A percentile compares a stretch with the other conserved stretches of the same genome.
Conservation (phyloP, 495 filamentous ascomycete species). For the Jackrogersella minutella region DNA sequence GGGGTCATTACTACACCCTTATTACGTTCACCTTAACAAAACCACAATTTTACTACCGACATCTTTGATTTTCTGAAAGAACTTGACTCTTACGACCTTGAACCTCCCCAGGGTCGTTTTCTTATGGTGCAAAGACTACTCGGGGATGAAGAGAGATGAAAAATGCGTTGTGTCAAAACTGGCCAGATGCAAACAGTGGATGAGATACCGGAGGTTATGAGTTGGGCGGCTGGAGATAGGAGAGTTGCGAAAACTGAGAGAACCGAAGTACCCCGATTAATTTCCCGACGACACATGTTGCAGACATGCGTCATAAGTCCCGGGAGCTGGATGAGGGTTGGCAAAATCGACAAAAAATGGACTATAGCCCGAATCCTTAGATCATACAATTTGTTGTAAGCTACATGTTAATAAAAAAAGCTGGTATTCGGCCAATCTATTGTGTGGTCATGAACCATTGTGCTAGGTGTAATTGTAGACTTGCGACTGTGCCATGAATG, state of each 20-base stretch:
- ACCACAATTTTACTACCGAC: background rate
- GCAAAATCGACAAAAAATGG: conserved; percentile 7
- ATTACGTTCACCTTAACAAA: background rate
- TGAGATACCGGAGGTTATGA: background rate
- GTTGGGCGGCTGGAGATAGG: background rate
- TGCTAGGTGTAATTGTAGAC: conserved; percentile 1
- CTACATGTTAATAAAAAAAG: background rate
- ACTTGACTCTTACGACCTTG: background rate
- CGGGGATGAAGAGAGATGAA: background rate
- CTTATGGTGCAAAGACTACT: background rate
- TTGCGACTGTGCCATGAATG: background rate
- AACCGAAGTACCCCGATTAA: background rate
- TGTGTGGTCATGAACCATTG: background rate
- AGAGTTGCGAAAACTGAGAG: background rate
- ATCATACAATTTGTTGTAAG: conserved; percentile 21
- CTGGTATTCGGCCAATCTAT: background rate
- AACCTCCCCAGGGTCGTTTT: background rate
- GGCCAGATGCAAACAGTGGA: background rate
- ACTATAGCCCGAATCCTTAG: conserved; percentile 11
- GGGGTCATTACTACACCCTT: background rate
- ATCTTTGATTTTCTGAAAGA: background rate
- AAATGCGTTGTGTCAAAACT: conserved; percentile 6
- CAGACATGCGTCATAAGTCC: background rate
- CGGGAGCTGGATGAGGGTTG: background rate
- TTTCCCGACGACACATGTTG: background rate